Evolutionary conservation across 768 basidiomycete genomes (phyloP).

Genomic region (Austroboletus festivus): DNA sequence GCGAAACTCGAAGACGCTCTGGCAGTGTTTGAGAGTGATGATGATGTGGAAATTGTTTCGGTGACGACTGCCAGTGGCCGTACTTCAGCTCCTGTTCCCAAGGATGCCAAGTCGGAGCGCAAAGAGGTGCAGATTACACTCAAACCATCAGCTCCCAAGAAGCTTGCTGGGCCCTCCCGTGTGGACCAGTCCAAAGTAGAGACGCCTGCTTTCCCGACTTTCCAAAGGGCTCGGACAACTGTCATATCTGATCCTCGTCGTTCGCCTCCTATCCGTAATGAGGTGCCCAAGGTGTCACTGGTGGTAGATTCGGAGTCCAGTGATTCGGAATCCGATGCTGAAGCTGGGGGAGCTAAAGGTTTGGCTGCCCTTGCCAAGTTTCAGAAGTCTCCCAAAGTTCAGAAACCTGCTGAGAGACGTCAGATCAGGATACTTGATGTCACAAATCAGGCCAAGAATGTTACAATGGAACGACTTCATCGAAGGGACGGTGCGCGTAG

Average conservation of each 20-base stretch:
- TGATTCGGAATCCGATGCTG: constrained; percentile 47
- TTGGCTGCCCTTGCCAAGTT: constrained; percentile 56
- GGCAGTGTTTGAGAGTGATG: constrained; percentile 60
- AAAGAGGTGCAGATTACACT: constrained; percentile 23
- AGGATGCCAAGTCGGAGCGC: constrained; percentile 12
- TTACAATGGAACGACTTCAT: constrained; percentile 47
- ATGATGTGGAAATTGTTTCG: constrained; percentile 54
- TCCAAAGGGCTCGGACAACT: constrained; percentile 35
- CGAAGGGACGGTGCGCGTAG: constrained; percentile 60
- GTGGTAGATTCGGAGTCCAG: constrained; percentile 37
- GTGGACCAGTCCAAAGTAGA: constrained; percentile 34
- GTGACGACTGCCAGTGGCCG: constrained; percentile 26
- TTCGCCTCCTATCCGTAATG: constrained; percentile 17
- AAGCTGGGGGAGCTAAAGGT: constrained; percentile 38
- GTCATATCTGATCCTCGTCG: constrained; percentile 34
- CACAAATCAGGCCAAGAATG: constrained; percentile 39
- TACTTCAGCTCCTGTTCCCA: constrained; percentile 7
- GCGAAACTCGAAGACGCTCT: constrained; percentile 65
- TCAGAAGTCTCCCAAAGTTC: constrained; percentile 59
- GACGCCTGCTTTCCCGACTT: constrained; percentile 41
- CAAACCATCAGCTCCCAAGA: constrained; percentile 13
- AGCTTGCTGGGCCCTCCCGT: constrained; percentile 13
- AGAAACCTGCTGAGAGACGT: constrained; percentile 55
- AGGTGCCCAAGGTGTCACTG: constrained; percentile 6
- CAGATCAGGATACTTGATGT: constrained; percentile 63